These are phyloP conservation scores for Tarenaya hassleriana DNA, from an alignment of 345 rosid genomes.

Conservation along the genomic window DNA sequence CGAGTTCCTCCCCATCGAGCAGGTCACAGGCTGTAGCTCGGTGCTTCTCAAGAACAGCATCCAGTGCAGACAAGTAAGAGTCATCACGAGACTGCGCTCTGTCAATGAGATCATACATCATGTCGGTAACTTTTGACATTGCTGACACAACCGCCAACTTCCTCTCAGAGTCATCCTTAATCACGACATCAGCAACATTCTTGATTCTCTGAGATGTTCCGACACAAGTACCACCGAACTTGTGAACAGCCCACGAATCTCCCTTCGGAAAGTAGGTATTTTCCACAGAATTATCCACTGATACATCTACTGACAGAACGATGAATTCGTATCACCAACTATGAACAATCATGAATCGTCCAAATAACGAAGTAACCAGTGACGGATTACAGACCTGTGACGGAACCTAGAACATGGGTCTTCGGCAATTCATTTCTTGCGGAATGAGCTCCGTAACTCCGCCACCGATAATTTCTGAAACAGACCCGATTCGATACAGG, in stretches of 20 bases:
- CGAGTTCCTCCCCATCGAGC: conserved; percentile 67
- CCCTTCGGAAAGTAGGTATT: conserved; percentile 57
- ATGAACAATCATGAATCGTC: neutral
- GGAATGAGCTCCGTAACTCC: conserved; percentile 16
- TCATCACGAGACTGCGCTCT: conserved; percentile 83
- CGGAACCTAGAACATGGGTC: conserved; percentile 34
- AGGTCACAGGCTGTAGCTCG: conserved; percentile 64
- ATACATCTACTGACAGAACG: conserved; percentile 33
- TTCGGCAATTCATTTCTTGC: conserved; percentile 34
- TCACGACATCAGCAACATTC: conserved; percentile 68
- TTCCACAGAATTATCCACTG: conserved; percentile 43
- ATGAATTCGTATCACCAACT: conserved; percentile 32
- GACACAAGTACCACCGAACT: conserved; percentile 97
- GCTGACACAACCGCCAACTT: conserved; percentile 91
- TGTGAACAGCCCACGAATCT: conserved; percentile 76
- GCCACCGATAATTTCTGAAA: conserved; percentile 17
- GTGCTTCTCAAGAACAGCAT: conserved; percentile 76
- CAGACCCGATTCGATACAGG: conserved; percentile 26
- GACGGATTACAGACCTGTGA: conserved; percentile 39
- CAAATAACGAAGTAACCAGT: conserved; percentile 2
- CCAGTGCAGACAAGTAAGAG: conserved; percentile 64
- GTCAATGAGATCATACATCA: conserved; percentile 83
- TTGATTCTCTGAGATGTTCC: conserved; percentile 78
- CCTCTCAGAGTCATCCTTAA: conserved; percentile 55
- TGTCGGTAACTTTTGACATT: conserved; percentile 94